phyloP scores from a whole-genome alignment of 2,329 filamentous ascomycete genomes.

The Furcasterigmium furcatum region DNA sequence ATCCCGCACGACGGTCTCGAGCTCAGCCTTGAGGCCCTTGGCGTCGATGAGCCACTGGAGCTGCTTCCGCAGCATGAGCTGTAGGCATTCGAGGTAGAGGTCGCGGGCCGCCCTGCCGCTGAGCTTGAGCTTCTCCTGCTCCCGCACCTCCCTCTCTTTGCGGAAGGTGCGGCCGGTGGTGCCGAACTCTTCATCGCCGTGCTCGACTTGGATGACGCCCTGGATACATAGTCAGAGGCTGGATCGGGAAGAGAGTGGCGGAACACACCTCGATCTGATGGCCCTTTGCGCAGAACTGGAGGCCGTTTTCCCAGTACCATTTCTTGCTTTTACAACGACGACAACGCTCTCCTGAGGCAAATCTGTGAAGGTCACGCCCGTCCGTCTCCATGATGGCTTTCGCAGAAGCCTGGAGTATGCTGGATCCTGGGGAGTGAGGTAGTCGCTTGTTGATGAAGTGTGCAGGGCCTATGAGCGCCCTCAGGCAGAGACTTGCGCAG shows the following conservation, averaged over 20 bases:
- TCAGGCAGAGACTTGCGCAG: no score
- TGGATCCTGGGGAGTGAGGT: no score
- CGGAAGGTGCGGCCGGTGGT: slow-evolving; percentile 52
- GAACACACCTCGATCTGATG: slow-evolving; percentile 69
- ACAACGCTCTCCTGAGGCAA: slow-evolving; percentile 51
- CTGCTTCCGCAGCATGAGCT: slow-evolving; percentile 82
- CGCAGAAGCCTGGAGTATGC: no score
- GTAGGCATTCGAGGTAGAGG: slow-evolving; percentile 80
- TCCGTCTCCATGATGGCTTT: slow-evolving; percentile 33
- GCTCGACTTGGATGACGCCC: slow-evolving; percentile 54
- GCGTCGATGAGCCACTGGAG: slow-evolving; percentile 67
- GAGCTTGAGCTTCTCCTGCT: slow-evolving; percentile 54
- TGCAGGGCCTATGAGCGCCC: no score
- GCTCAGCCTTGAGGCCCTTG: slow-evolving; percentile 64
- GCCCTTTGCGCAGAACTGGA: slow-evolving; percentile 75
- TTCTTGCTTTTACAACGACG: slow-evolving; percentile 67
- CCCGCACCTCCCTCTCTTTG: slow-evolving; percentile 54
- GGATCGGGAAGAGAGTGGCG: background rate
- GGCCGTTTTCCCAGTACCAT: slow-evolving; percentile 73
- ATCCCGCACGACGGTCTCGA: slow-evolving; percentile 78
- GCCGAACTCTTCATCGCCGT: slow-evolving; percentile 66
- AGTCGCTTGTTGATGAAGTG: no score
- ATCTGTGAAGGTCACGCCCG: slow-evolving; percentile 40
- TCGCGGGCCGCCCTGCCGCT: slow-evolving; percentile 67
- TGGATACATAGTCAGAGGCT: slow-evolving; percentile 15